Percentiles rank a stretch among this genome's conserved stretches.
phyloP scores from a whole-genome alignment of 345 rosid genomes.

The Nephelium lappaceum region DNA sequence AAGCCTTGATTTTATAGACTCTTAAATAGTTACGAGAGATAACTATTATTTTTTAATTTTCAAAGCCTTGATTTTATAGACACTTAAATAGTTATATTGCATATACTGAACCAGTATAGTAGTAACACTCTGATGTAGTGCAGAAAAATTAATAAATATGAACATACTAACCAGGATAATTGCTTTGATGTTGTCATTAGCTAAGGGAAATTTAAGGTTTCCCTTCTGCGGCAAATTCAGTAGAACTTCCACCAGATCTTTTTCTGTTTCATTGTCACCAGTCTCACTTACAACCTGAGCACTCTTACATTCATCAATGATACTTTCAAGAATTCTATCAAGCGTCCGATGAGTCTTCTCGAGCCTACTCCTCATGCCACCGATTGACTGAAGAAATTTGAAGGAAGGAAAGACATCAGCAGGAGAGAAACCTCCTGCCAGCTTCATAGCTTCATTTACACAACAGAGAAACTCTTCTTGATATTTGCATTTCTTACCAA shows the following conservation, averaged over 20 bases:
- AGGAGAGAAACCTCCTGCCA: constrained; percentile 1
- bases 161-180: constrained; percentile 11
- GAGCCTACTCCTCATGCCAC: constrained; percentile 9
- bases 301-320: constrained; percentile 15
- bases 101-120: too few relatives aligned
- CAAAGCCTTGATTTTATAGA: too few relatives aligned
- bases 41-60: too few relatives aligned
- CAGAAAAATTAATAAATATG: too few relatives aligned
- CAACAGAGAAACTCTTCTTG: too few relatives aligned
- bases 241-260: constrained; percentile 17
- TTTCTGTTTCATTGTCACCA: background rate
- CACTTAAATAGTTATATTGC: too few relatives aligned
- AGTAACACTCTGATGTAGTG: too few relatives aligned
- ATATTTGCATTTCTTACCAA: too few relatives aligned
- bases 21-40: too few relatives aligned
- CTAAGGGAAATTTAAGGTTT: constrained; percentile 1
- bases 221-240: constrained; percentile 18
- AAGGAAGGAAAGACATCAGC: constrained; percentile 28
- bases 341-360: constrained; percentile 18
- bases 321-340: constrained; percentile 19
- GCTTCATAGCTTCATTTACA: background rate
- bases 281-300: too few relatives aligned
- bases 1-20: too few relatives aligned
- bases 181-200: constrained; percentile 19
- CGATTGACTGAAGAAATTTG: constrained; percentile 18